Evolutionary conservation across 2,329 filamentous ascomycete genomes (phyloP).

Genomic region (Didymella pinodella): DNA sequence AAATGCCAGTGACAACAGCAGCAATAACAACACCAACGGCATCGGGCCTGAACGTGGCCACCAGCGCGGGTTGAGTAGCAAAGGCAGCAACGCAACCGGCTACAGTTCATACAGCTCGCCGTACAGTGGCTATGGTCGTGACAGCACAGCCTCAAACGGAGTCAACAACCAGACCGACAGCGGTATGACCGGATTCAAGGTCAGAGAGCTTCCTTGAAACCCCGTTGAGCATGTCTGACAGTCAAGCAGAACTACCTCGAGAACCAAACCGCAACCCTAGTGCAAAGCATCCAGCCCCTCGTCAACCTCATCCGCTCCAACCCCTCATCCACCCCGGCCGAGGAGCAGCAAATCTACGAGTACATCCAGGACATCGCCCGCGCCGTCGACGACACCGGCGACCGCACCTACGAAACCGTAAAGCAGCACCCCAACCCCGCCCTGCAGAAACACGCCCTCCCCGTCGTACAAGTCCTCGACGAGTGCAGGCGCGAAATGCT

Average conservation of each 20-base stretch:
- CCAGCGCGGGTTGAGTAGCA: constrained; percentile 38
- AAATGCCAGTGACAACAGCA: constrained; percentile 13
- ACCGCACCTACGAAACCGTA: constrained; percentile 65
- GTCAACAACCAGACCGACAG: constrained; percentile 35
- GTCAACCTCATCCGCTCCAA: constrained; percentile 70
- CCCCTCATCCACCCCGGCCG: constrained; percentile 38
- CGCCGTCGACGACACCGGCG: constrained; percentile 74
- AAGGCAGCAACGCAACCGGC: constrained; percentile 47
- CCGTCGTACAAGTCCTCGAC: constrained; percentile 65
- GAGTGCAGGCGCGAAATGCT: constrained; percentile 71
- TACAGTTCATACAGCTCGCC: constrained; percentile 50
- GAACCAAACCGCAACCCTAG: constrained; percentile 79
- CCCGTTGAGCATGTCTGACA: constrained; percentile 22
- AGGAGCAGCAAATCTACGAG: constrained; percentile 63
- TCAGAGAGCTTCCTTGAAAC: constrained; percentile 42
- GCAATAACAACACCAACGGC: constrained; percentile 9
- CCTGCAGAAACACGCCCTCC: constrained; percentile 59
- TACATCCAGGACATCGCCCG: constrained; percentile 75
- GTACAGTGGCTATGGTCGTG: constrained; percentile 47
- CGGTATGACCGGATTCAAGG: constrained; percentile 67
- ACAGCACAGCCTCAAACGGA: constrained; percentile 41
- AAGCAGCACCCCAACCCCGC: constrained; percentile 59
- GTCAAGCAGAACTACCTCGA: constrained; percentile 73
- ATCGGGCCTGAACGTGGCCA: constrained; percentile 23
- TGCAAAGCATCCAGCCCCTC: constrained; percentile 82